Conservation (phyloP, 1,284 basidiomycete genomes). For the Porodaedalea pini region DNA sequence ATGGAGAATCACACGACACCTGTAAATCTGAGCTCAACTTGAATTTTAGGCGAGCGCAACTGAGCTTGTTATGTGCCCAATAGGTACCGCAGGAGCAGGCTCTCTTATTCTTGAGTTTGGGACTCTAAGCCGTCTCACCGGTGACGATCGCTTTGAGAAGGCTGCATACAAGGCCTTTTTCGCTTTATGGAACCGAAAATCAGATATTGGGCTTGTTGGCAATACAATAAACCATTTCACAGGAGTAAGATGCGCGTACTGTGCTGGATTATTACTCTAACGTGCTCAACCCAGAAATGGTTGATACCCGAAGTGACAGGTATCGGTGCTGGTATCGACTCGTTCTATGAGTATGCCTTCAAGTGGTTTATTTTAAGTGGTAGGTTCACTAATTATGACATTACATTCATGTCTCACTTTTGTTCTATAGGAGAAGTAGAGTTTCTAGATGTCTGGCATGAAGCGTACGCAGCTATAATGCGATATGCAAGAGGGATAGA, state of each 20-base stretch:
- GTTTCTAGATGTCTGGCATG: slow-evolving; percentile 90
- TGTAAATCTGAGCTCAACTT: slow-evolving; percentile 47
- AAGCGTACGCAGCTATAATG: slow-evolving; percentile 87
- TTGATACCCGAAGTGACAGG: slow-evolving; percentile 63
- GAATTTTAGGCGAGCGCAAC: background rate
- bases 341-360: slow-evolving; percentile 88
- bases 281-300: slow-evolving; percentile 17
- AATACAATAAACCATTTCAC: slow-evolving; percentile 82
- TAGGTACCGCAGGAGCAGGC: slow-evolving; percentile 88
- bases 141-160: slow-evolving; percentile 83
- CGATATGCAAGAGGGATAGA: slow-evolving; percentile 76
- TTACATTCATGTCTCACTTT: slow-evolving; percentile 15
- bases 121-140: slow-evolving; percentile 84
- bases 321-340: slow-evolving; percentile 90
- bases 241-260: slow-evolving; percentile 53
- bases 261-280: slow-evolving; percentile 1
- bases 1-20: slow-evolving; percentile 71
- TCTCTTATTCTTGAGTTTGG: slow-evolving; percentile 90
- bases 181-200: slow-evolving; percentile 86
- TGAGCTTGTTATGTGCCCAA: background rate
- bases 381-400: slow-evolving; percentile 34
- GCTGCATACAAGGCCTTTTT: slow-evolving; percentile 83
- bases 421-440: slow-evolving; percentile 70
- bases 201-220: slow-evolving; percentile 77
- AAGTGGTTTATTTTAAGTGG: slow-evolving; percentile 90